Evolutionary conservation across 257 asterid species (phyloP), one percentile per base, ranked within the genome.

Genomic region (Nicotiana attenuata): DNA sequence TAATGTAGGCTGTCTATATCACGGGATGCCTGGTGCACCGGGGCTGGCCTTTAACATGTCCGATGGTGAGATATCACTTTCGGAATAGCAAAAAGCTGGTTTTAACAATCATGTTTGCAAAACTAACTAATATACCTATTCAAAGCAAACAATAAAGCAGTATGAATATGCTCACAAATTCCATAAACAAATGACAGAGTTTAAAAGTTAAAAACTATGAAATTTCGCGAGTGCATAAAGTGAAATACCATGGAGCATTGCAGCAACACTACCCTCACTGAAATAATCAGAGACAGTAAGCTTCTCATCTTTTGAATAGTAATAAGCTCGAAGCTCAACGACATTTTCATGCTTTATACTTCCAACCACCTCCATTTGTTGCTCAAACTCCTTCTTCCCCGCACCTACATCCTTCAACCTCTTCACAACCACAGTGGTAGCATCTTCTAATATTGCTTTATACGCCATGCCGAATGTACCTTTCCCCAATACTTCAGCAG

Each of bases 281-380:
- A 89, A 89, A 87, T 89, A 90, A 80, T 96, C 98, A 81, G 89
- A 94, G 60, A 96, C 97, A 92, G 92, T 91, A 65, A 96, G 99
- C 92, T 94, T 96, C 86, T 96, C 99, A 10, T 96, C 99, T 83
- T 96, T 96, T 10, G 99, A 96, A 86, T 94, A 96, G 85, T 93
- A 96, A 80, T 96, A 96, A 5, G 97, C 99, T 86, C 97, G 90
- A 71, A 96, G 83, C 87, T 93, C 96, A 19, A 89, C 80, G 82
- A 96, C 97, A 88, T 96, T 94, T 88, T 96, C 97, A 68, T 96
- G 97, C 81, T 92, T 93, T 56, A 96, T 91, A 60, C 86, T 88
- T 53, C 99, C 98, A 16, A 94, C 92, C 10, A 92, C 68, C 80
- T 87, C 89, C 98, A 96, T 90, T 75, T 92, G 98, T 50, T 91